Conservation (phyloP, 306 rosid species). For the Notholithocarpus densiflorus region DNA sequence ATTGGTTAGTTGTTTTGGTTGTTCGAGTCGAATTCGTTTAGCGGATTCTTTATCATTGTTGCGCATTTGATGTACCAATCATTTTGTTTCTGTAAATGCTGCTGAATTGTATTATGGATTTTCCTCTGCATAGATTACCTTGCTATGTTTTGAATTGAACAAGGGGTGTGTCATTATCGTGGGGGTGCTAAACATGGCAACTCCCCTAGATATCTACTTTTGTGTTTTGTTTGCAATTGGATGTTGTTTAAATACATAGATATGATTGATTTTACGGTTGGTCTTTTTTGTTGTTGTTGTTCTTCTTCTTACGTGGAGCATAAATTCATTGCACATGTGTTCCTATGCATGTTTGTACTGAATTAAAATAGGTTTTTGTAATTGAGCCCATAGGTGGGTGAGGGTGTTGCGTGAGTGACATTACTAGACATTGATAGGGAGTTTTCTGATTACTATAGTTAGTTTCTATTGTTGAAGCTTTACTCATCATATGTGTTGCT, state of each 20-base stretch:
- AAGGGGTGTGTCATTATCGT: background rate
- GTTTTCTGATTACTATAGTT: conserved; percentile 8
- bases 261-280: background rate
- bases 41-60: background rate
- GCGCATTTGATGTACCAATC: background rate
- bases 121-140: background rate
- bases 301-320: background rate
- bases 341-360: background rate
- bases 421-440: conserved; percentile 14
- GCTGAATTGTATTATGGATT: background rate
- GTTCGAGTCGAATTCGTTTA: background rate
- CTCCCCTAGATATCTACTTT: background rate
- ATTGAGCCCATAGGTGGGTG: background rate
- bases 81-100: background rate
- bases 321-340: background rate
- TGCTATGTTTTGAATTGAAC: background rate
- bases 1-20: conserved; percentile 15
- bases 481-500: conserved; percentile 11
- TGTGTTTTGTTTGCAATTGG: background rate
- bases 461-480: background rate
- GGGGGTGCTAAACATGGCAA: background rate
- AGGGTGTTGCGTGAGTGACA: conserved; percentile 4
- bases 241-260: background rate
- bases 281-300: background rate
- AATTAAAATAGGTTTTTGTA: background rate